Conservation (phyloP, 2,329 filamentous ascomycete species). For the Botryosphaeria agaves region DNA sequence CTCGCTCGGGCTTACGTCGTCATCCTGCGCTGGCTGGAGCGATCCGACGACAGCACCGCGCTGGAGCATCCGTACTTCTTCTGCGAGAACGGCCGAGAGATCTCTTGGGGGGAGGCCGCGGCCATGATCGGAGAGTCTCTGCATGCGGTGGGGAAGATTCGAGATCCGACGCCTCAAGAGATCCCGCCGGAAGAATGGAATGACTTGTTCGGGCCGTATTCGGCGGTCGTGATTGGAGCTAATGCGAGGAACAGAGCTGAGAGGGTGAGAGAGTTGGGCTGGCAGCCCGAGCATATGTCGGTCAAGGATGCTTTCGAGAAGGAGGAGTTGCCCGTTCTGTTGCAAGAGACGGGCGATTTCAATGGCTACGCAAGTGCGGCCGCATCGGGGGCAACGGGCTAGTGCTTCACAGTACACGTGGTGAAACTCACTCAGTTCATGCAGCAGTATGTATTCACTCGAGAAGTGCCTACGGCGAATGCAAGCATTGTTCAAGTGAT, state of each 20-base stretch:
- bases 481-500: too few relatives aligned
- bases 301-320: conserved; percentile 19
- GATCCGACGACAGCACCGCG: conserved; percentile 11
- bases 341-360: conserved; percentile 10
- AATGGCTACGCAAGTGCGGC: background rate
- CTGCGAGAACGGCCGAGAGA: conserved; percentile 27
- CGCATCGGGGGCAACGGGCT: too few relatives aligned
- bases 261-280: conserved; percentile 26
- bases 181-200: conserved; percentile 19
- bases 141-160: conserved; percentile 19
- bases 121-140: conserved; percentile 20
- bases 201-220: conserved; percentile 22
- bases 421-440: too few relatives aligned
- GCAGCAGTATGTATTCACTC: too few relatives aligned
- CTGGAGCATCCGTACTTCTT: conserved; percentile 32
- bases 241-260: conserved; percentile 26
- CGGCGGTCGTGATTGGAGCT: conserved; percentile 19
- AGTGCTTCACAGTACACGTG: too few relatives aligned
- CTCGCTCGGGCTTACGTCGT: conserved; percentile 27
- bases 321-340: conserved; percentile 25
- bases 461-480: too few relatives aligned
- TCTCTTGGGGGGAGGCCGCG: conserved; percentile 25
- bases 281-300: conserved; percentile 27
- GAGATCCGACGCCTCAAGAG: conserved; percentile 17
- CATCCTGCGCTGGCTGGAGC: conserved; percentile 28